Evolutionary conservation across 495 filamentous ascomycete species (phyloP).

Genomic region (Penicillium samsonianum): DNA sequence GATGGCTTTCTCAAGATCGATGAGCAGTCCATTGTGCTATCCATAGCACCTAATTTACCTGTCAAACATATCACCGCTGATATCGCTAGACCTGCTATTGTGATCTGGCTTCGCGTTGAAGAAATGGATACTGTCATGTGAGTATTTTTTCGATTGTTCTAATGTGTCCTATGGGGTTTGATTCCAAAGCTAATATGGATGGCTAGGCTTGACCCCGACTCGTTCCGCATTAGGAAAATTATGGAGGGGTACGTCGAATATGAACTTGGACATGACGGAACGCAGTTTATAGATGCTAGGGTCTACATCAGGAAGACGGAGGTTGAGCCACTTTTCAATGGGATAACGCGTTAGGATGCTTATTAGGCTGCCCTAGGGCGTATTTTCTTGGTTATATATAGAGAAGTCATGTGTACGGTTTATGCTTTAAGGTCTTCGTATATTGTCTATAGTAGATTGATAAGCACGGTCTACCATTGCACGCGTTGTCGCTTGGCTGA

Average conservation of each 20-base stretch:
- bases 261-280: neutral
- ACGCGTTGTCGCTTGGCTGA: neutral
- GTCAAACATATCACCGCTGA: slow-evolving; percentile 1
- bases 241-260: neutral
- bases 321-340: too few relatives aligned
- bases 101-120: neutral
- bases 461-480: too few relatives aligned
- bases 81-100: slow-evolving; percentile 5
- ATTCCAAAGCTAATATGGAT: neutral
- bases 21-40: slow-evolving; percentile 4
- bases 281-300: neutral
- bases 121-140: neutral
- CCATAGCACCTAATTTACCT: neutral
- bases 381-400: neutral
- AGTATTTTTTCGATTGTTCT: neutral
- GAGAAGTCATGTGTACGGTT: too few relatives aligned
- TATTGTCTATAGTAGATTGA: too few relatives aligned
- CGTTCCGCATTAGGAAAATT: neutral
- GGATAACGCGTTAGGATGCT: too few relatives aligned
- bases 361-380: too few relatives aligned
- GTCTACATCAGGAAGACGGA: neutral
- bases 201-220: neutral
- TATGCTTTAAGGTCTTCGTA: too few relatives aligned
- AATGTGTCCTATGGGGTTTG: neutral
- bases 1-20: neutral